A percentile compares a stretch with the other conserved stretches of the same genome.
Evolutionary conservation across 2,329 filamentous ascomycete species (phyloP).

Genomic region (Coniochaeta sp.): DNA sequence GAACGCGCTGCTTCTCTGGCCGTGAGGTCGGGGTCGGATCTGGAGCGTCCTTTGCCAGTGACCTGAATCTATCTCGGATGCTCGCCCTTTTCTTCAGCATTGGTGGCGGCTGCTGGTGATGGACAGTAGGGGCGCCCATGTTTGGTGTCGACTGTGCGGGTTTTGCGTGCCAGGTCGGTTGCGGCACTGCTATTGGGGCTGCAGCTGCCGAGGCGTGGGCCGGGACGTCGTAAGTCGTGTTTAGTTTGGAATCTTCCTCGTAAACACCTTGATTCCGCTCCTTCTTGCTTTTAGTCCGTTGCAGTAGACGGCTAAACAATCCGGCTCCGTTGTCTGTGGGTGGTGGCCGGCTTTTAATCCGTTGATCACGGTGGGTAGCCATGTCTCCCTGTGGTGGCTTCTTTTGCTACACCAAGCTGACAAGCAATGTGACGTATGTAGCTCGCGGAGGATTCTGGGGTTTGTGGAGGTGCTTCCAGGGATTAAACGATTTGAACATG

Average conservation of each 20-base stretch:
- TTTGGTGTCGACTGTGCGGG: not conserved
- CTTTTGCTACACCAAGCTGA: not conserved
- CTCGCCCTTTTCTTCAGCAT: constrained; percentile 13
- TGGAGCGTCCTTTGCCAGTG: not conserved
- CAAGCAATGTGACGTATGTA: not conserved
- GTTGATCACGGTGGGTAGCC: constrained; percentile 1
- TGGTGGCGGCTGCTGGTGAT: constrained; percentile 5
- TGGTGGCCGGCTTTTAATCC: constrained; percentile 9
- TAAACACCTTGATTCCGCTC: not conserved
- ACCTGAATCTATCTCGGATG: constrained; percentile 13
- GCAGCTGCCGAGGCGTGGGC: not conserved
- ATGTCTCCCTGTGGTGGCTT: not conserved
- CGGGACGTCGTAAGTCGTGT: not conserved
- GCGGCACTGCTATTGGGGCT: not conserved
- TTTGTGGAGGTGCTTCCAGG: not conserved
- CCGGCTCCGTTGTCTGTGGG: constrained; percentile 5
- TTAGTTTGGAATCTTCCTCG: not conserved
- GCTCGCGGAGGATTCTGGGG: not conserved
- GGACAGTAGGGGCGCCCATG: not conserved
- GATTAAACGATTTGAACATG: not conserved
- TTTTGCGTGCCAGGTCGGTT: not conserved
- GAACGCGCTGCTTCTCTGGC: constrained; percentile 6
- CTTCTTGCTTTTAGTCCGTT: constrained; percentile 5
- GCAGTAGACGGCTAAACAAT: constrained; percentile 7
- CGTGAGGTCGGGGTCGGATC: not conserved